phyloP scores from a whole-genome alignment of 306 rosid genomes.

The Rosa chinensis region DNA sequence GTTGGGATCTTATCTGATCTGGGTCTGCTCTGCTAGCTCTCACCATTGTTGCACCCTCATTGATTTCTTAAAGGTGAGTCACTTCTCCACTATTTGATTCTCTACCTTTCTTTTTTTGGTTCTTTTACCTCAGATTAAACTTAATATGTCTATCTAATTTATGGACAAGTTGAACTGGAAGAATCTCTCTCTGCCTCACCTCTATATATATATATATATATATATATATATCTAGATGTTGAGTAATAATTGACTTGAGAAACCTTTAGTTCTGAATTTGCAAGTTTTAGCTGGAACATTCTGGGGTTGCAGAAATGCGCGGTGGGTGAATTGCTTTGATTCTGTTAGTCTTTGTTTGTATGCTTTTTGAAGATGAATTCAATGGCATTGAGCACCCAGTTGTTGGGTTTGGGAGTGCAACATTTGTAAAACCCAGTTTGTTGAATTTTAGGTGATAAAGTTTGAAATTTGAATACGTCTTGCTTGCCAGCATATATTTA shows the following conservation, averaged over 20 bases:
- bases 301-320: conserved; percentile 26
- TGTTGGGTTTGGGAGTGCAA: conserved; percentile 2
- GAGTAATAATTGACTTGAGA: background rate
- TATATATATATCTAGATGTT: background rate
- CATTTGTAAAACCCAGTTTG: background rate
- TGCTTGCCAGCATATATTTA: background rate
- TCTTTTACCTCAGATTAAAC: conserved; percentile 19
- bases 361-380: background rate
- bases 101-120: conserved; percentile 9
- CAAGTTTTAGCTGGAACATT: conserved; percentile 15
- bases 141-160: conserved; percentile 22
- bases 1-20: conserved; percentile 48
- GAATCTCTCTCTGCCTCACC: conserved; percentile 26
- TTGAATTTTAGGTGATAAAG: background rate
- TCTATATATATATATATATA: background rate
- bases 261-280: background rate
- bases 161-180: conserved; percentile 37
- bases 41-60: conserved; percentile 32
- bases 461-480: background rate
- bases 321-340: conserved; percentile 24
- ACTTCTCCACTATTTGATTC: conserved; percentile 36
- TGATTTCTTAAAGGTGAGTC: conserved; percentile 55
- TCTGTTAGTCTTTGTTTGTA: background rate
- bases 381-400: background rate
- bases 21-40: conserved; percentile 38